Evolutionary conservation across 768 basidiomycete species (phyloP), one percentile per base, ranked within the genome.

Genomic region (Termitomyces sp.): DNA sequence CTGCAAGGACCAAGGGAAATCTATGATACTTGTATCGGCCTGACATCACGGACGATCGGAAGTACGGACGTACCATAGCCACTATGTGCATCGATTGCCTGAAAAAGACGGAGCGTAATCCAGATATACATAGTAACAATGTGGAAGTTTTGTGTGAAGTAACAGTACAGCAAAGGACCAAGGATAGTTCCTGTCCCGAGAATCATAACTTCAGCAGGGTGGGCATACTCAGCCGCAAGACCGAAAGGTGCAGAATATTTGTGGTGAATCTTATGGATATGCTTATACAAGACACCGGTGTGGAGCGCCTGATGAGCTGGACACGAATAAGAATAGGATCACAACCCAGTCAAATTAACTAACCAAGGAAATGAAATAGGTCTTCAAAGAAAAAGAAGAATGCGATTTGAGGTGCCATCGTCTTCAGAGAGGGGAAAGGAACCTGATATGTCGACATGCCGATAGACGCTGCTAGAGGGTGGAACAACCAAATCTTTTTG

Each of bases 211-310:
- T 99, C 97, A 11, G 94, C 86, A 0, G 97, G 97, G 75, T 99
- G 97, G 1, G 97, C 96, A 71, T 98, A 98, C 74, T 99, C 96
- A 3, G 97, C 96, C 2, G 93, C 96, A 36, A 99, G 86, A 63
- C 97, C 97, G 70, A 98, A 97, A 0, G 97, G 97, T 17, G 96
- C 96, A 9, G 90, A 90, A 76, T 94, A 97, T 70, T 94, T 93
- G 85, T 98, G 97, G 74, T 99, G 97, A 40, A 98, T 81, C 76
- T 97, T 96, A 84, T 97, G 95, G 65, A 97, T 93, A 73, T 95
- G 81, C 74, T 89, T 93, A 82, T 96, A 96, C 56, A 96, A 80
- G 0, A 82, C 71, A 56, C 91, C 88, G 64, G 83, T 89, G 76
- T 98, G 96, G 17, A 98, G 84, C 3, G 89, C 87, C 68, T 93